phyloP scores from a whole-genome alignment of 2,329 filamentous ascomycete genomes.

The Chaetoscypha palmicola region DNA sequence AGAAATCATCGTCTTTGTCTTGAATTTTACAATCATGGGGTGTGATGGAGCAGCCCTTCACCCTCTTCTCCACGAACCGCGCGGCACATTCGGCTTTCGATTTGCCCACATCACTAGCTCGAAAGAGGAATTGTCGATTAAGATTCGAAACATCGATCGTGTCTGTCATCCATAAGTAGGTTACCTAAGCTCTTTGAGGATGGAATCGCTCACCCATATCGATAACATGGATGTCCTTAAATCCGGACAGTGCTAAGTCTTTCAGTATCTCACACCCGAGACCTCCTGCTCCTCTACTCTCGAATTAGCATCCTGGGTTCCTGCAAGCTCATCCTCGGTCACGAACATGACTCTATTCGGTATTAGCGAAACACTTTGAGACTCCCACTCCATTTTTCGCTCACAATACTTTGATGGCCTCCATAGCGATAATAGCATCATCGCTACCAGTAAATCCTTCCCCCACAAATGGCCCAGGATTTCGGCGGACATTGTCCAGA shows the following conservation, averaged over 20 bases:
- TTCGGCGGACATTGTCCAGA: constrained; percentile 71
- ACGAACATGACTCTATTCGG: constrained; percentile 30
- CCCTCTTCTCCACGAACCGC: constrained; percentile 79
- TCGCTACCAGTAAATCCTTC: constrained; percentile 42
- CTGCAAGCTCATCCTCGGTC: constrained; percentile 7
- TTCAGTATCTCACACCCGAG: constrained; percentile 96
- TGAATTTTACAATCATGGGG: constrained; percentile 93
- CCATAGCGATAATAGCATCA: constrained; percentile 49
- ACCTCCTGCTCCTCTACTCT: constrained; percentile 75
- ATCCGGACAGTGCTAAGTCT: constrained; percentile 88
- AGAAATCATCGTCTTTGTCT: constrained; percentile 93
- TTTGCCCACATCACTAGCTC: constrained; percentile 83
- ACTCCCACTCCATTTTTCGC: too few species aligned
- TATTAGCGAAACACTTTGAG: too few species aligned
- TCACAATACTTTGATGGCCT: constrained; percentile 69
- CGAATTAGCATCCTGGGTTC: constrained; percentile 14
- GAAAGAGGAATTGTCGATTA: constrained; percentile 95
- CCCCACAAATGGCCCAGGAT: constrained; percentile 75
- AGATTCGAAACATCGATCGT: constrained; percentile 98
- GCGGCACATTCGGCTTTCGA: constrained; percentile 92
- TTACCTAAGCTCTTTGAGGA: not conserved
- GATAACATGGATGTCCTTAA: constrained; percentile 96
- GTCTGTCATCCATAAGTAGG: constrained; percentile 44
- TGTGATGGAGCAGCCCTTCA: constrained; percentile 87
- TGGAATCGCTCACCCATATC: constrained; percentile 71